Evolutionary conservation across 768 basidiomycete genomes (phyloP).

Genomic region (Suillus weaverae): DNA sequence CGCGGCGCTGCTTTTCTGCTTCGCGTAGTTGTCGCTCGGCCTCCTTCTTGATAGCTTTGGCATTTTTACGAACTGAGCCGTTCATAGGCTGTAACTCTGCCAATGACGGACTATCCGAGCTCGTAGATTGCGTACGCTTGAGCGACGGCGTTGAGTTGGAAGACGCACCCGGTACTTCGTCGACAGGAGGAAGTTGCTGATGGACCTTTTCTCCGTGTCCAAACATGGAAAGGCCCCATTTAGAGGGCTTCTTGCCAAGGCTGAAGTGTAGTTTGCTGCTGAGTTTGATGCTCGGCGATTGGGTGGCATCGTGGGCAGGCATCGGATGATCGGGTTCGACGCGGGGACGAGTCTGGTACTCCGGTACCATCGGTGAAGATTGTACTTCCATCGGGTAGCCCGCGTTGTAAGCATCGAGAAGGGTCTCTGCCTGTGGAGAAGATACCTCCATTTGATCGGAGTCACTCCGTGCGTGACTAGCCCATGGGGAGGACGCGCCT

Average conservation of each 20-base stretch:
- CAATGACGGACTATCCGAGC: constrained; percentile 68
- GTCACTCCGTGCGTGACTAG: constrained; percentile 31
- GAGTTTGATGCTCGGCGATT: constrained; percentile 50
- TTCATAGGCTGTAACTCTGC: constrained; percentile 53
- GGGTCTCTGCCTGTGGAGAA: constrained; percentile 44
- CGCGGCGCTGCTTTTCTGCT: constrained; percentile 82
- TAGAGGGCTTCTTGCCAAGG: constrained; percentile 68
- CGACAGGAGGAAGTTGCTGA: constrained; percentile 68
- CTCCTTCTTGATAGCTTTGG: constrained; percentile 81
- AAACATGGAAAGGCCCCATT: constrained; percentile 71
- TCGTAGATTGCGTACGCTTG: constrained; percentile 78
- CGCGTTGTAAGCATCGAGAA: constrained; percentile 38
- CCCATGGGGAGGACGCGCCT: constrained; percentile 22
- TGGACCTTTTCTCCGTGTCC: constrained; percentile 68
- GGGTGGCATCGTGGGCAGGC: constrained; percentile 39
- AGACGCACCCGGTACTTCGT: constrained; percentile 54
- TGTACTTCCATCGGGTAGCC: constrained; percentile 51
- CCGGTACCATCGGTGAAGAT: constrained; percentile 52
- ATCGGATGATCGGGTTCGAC: constrained; percentile 37
- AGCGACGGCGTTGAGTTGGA: constrained; percentile 60
- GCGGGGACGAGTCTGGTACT: constrained; percentile 47
- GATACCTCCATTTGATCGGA: constrained; percentile 59
- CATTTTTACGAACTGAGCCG: constrained; percentile 48
- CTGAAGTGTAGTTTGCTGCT: constrained; percentile 58
- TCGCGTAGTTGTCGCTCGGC: constrained; percentile 75